Evolutionary conservation across 2,329 filamentous ascomycete genomes (phyloP), one percentile per base, ranked within the genome.

Genomic region (Aaosphaeria arxii): DNA sequence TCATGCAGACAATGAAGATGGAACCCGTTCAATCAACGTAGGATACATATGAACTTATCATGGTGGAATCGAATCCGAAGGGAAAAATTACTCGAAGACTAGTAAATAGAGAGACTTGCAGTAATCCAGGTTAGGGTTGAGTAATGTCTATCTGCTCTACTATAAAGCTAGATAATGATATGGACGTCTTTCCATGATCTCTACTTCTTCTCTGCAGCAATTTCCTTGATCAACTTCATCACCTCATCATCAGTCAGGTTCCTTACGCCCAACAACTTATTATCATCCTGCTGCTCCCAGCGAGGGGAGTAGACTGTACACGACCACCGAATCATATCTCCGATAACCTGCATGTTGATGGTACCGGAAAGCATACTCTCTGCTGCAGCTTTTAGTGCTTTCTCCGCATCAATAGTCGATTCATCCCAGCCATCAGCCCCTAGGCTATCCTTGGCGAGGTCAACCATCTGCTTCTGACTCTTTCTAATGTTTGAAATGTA

Each of bases 1-100:
- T 79, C 44, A 66, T 66, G 49, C 76, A 77, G 62, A 74, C 71
- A 28, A 71, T 78, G 67, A 55, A 59, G 55, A 64, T 65, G 51
- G 45, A 63, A 40, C 49, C 62, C 1, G 57, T 74, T 38, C 59
- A 51, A 9, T 68, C 68, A 5, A 74, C 71, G 4, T 73, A 55
- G 54, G n/a, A n/a, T n/a, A n/a, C n/a, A n/a, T n/a, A n/a, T n/a
- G n/a, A n/a, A n/a, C n/a, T n/a, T n/a, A n/a, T n/a, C n/a, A n/a
- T n/a, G n/a, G n/a, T n/a, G n/a, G n/a, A n/a, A n/a, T n/a, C n/a
- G n/a, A n/a, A n/a, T n/a, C n/a, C n/a, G n/a, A n/a, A n/a, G n/a
- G n/a, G n/a, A n/a, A n/a, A n/a, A n/a, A n/a, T n/a, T n/a, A n/a
- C n/a, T n/a, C n/a, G n/a, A n/a, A n/a, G n/a, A n/a, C n/a, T n/a